Conservation (phyloP, 352 stramenopile genomes). For the Ophiocytium majus region DNA sequence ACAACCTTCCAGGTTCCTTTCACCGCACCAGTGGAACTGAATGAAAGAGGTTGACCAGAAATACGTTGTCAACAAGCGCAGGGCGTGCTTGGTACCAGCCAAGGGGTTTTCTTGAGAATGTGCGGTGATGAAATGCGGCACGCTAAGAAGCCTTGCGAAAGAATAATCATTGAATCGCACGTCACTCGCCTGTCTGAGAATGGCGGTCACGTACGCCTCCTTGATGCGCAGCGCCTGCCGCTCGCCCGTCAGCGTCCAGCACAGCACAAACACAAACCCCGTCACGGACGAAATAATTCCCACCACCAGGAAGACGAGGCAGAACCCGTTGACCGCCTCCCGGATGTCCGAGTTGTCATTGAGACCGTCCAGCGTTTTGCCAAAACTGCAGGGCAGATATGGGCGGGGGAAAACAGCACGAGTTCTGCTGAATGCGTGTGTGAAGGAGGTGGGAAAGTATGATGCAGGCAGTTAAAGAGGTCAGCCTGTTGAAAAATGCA, state of each 20-base stretch:
- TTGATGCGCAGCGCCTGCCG: slow-evolving; percentile 38
- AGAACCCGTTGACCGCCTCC: background rate
- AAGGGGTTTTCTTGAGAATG: too few relatives aligned
- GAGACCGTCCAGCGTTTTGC: slow-evolving; percentile 22
- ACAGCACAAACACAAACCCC: background rate
- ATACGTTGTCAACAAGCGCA: too few relatives aligned
- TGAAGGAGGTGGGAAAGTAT: background rate
- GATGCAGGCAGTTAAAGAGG: background rate
- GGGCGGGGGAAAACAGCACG: background rate
- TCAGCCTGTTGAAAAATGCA: too few relatives aligned
- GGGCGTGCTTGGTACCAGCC: too few relatives aligned
- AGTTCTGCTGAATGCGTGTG: background rate
- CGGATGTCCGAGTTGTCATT: slow-evolving; percentile 3
- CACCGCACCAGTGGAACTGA: too few relatives aligned
- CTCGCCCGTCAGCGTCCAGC: background rate
- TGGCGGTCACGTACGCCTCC: slow-evolving; percentile 43
- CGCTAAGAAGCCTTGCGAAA: too few relatives aligned
- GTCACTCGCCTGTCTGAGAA: slow-evolving; percentile 30
- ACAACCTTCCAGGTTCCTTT: too few relatives aligned
- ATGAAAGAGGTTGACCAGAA: too few relatives aligned
- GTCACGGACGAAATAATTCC: background rate
- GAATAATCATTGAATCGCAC: too few relatives aligned
- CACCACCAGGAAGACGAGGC: background rate
- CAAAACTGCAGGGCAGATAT: slow-evolving; percentile 2
- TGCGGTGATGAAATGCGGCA: too few relatives aligned